phyloP scores from a whole-genome alignment of 768 basidiomycete genomes.

The Royoungia palumana region DNA sequence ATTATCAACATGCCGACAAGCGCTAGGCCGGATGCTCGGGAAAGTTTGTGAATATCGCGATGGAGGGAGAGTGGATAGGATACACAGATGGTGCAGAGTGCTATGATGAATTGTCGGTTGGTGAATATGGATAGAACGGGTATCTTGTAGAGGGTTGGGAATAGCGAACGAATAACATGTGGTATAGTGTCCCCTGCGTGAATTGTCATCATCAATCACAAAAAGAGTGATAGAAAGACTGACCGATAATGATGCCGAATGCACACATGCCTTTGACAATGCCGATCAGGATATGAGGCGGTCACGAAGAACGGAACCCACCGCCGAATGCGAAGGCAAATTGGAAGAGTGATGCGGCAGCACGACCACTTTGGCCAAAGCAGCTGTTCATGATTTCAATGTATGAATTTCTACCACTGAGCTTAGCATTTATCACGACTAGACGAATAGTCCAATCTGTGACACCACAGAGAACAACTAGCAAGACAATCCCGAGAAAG shows the following conservation, averaged over 20 bases:
- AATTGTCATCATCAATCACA: background rate
- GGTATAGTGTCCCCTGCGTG: constrained; percentile 87
- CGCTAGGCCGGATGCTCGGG: constrained; percentile 88
- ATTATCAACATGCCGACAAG: constrained; percentile 93
- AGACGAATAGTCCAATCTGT: constrained; percentile 99
- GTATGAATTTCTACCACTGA: constrained; percentile 89
- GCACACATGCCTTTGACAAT: constrained; percentile 82
- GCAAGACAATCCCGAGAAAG: constrained; percentile 77
- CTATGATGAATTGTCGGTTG: constrained; percentile 87
- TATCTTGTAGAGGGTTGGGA: constrained; percentile 64
- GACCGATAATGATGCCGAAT: constrained; percentile 91
- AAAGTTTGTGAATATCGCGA: constrained; percentile 96
- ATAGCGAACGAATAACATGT: constrained; percentile 83
- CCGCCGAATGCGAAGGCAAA: constrained; percentile 98
- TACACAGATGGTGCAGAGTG: constrained; percentile 79
- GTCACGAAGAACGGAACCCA: constrained; percentile 29
- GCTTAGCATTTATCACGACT: constrained; percentile 93
- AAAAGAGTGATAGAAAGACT: constrained; percentile 1
- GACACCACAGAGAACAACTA: constrained; percentile 73
- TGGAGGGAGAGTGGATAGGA: constrained; percentile 95
- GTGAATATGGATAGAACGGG: constrained; percentile 76
- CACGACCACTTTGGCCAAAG: constrained; percentile 88
- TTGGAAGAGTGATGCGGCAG: constrained; percentile 94
- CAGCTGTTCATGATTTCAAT: constrained; percentile 93
- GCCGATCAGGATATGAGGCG: constrained; percentile 2